Base-by-base conservation (phyloP, 208 protist species). In the Wallacemonas collosoma region DNA sequence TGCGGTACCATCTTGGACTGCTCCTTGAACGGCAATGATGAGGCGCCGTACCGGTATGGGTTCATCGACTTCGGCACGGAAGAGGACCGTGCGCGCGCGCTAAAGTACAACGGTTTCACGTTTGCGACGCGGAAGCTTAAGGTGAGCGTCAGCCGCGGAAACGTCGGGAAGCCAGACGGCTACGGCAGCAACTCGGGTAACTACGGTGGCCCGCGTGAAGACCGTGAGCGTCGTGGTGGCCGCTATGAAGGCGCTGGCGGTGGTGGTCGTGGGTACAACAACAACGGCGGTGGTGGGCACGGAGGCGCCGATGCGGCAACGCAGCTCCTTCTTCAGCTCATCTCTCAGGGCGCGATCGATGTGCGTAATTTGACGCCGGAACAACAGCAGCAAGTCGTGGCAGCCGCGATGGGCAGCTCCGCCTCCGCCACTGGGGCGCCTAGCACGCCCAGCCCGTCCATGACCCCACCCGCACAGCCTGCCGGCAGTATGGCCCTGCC, bases 41-140 rank as follows among this genome's bases (percentile, higher is more conserved):
- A 80, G 17, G 87, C 94, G 68, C 89, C 87, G 9, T 94, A 93
- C 67, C 88, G 91, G 57, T 96, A 90, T 72, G 91, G 91, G 2
- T 96, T 96, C 70, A 94, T 96, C 56, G 91, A 96, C 77, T 96
- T 96, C 64, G 80, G 82, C 54, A 82, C 83, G 17, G 87, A 93
- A 69, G 89, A 94, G 39, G 91, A 90, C 57, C 87, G 91, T 17
- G 74, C 79, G 9, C 77, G 85, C 15, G 91, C 91, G 15, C 78
- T 96, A 78, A 93, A 93, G 83, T 92, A 90, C 84, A 92, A 96
- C 75, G 91, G 91, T 64, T 91, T 89, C 74, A 88, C 83, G 6
- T 75, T 96, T 35, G 76, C 82, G 8, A 89, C 87, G 39, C 82
- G 91, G 39, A 90, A 91, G 68, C 80, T 96, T 61, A 89, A 89